Base-by-base conservation (phyloP, 2,329 filamentous ascomycete species). In the Neobulgaria alba region DNA sequence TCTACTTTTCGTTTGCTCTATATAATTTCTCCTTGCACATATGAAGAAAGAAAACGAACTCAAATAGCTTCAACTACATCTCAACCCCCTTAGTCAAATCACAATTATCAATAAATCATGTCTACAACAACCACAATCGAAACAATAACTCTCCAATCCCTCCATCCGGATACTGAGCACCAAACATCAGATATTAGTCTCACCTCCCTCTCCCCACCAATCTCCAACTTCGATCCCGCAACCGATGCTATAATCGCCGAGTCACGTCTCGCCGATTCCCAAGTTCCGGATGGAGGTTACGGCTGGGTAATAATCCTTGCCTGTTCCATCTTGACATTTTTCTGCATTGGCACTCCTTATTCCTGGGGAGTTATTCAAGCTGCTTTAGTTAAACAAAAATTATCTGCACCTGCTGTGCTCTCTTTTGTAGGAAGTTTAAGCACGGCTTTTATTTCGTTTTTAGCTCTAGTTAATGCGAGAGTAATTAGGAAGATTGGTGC, bases 311-410 rank as follows among this genome's bases (percentile, higher is more conserved):
- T 79, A 5, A 69, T 79, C 17, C 59, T 57, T 3, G 64, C 63
- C 21, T 74, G 70, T 48, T 65, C 68, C 2, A 52, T 73, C 1
- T 51, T 77, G 9, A 65, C 69, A 2, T 79, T 73, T 63, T 76
- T 71, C 73, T 65, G 70, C 38, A 67, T 72, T 36, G 75, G 75
- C 37, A 72, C 67, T 0, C 66, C 66, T 5, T 77, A 76, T 52
- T 67, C 66, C 47, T 81, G 76, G 75, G 77, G 76, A 17, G 67
- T 82, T 0, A 61, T 79, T 34, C 77, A 82, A 57, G 65, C 66
- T 3, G 74, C 68, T 0, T 64, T 81, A 1, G 67, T 77, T 3
- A 58, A 68, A 23, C 59, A 67, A 8, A 62, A 63, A 0, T 58
- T 77, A 1, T 65, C 66, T 0, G 64, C 65, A 0, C 63, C 73